phyloP scores from a whole-genome alignment of 1,284 basidiomycete genomes.

The Butyriboletus regius region DNA sequence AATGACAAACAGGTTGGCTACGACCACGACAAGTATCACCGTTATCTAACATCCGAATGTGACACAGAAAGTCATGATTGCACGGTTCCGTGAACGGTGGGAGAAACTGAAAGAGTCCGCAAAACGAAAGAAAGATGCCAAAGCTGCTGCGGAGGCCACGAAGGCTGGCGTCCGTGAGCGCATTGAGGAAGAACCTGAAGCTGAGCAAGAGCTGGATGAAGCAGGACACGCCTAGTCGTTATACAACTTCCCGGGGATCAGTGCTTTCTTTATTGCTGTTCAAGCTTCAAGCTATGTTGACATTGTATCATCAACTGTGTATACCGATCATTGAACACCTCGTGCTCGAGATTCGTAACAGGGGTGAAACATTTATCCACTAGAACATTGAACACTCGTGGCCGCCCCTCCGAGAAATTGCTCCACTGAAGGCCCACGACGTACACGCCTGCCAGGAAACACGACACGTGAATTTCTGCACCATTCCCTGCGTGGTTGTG shows the following conservation, averaged over 20 bases:
- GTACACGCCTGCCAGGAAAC: background rate
- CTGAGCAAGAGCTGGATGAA: constrained; percentile 48
- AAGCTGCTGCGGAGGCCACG: constrained; percentile 49
- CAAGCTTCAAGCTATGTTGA: background rate
- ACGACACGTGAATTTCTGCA: background rate
- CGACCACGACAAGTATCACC: background rate
- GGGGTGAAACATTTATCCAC: background rate
- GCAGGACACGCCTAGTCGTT: constrained; percentile 4
- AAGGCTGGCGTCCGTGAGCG: constrained; percentile 49
- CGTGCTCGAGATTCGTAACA: background rate
- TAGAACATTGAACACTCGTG: background rate
- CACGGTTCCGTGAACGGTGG: constrained; percentile 78
- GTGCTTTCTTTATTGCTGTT: constrained; percentile 4
- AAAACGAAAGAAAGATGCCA: constrained; percentile 78
- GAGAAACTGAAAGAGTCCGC: constrained; percentile 81
- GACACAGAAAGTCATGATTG: constrained; percentile 69
- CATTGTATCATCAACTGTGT: constrained; percentile 16
- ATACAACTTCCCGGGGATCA: background rate
- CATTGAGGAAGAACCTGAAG: constrained; percentile 73
- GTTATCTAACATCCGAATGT: constrained; percentile 14
- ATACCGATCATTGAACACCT: constrained; percentile 6
- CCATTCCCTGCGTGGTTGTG: background rate
- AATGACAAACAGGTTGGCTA: constrained; percentile 72
- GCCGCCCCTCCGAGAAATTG: background rate
- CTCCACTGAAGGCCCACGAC: background rate